phyloP scores from a whole-genome alignment of 2,329 filamentous ascomycete genomes.

The Cladosporium sp. region DNA sequence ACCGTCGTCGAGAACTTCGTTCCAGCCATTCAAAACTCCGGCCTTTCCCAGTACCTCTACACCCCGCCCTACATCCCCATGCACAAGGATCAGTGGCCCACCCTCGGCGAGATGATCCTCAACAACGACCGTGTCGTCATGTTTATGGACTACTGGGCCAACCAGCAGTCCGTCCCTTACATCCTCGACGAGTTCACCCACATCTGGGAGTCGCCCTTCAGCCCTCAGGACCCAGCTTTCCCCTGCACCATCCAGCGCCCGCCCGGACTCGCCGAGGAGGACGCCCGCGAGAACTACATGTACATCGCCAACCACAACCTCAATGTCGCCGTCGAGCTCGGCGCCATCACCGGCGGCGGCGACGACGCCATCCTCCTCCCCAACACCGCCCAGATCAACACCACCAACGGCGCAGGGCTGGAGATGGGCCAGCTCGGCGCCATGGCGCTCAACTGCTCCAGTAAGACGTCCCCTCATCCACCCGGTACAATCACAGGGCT shows the following conservation, averaged over 20 bases:
- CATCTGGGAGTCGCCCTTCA: constrained; percentile 87
- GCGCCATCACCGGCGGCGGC: constrained; percentile 39
- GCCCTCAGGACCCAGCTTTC: constrained; percentile 61
- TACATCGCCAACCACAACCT: constrained; percentile 90
- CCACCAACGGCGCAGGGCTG: constrained; percentile 59
- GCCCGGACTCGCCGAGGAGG: constrained; percentile 54
- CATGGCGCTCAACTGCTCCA: neutral
- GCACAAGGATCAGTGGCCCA: constrained; percentile 73
- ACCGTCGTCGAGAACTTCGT: constrained; percentile 59
- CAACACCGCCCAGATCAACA: constrained; percentile 61
- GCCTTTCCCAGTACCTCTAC: constrained; percentile 68
- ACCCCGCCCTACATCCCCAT: constrained; percentile 65
- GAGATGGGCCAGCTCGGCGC: constrained; percentile 61
- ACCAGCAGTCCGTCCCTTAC: constrained; percentile 74
- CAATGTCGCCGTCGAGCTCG: constrained; percentile 66
- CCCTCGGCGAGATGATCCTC: constrained; percentile 69
- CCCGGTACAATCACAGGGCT: neutral
- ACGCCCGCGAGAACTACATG: constrained; percentile 51
- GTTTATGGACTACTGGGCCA: constrained; percentile 79
- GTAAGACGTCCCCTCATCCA: neutral
- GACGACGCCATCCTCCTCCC: constrained; percentile 59
- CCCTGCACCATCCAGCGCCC: constrained; percentile 76
- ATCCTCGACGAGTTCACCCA: constrained; percentile 82
- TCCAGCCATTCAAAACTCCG: constrained; percentile 62
- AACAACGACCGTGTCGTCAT: constrained; percentile 61